Conservation (phyloP, 345 rosid species). For the Citropsis articulata region DNA sequence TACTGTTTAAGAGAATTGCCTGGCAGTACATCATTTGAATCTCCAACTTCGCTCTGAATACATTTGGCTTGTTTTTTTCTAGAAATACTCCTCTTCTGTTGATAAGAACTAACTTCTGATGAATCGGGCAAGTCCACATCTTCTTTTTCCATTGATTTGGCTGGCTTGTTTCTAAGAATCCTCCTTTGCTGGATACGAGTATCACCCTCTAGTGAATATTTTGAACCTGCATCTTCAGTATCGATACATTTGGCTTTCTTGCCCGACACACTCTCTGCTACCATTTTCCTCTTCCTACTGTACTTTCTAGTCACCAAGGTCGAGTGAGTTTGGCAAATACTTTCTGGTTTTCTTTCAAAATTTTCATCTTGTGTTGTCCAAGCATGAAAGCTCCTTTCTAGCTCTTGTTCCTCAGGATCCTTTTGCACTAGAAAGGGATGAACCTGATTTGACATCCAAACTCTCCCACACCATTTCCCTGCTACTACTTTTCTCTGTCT, state of each 20-base stretch:
- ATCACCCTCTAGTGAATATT: slow-evolving; percentile 48
- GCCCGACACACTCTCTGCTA: slow-evolving; percentile 32
- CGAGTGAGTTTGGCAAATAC: slow-evolving; percentile 29
- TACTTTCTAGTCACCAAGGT: slow-evolving; percentile 42
- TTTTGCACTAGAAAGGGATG: slow-evolving; percentile 61
- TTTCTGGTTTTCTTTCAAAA: slow-evolving; percentile 40
- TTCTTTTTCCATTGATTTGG: slow-evolving; percentile 40
- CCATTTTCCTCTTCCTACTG: slow-evolving; percentile 62
- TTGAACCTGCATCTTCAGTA: slow-evolving; percentile 49
- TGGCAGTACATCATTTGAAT: slow-evolving; percentile 33
- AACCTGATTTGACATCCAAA: slow-evolving; percentile 98
- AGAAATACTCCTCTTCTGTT: slow-evolving; percentile 19
- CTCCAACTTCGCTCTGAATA: slow-evolving; percentile 27
- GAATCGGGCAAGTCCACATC: slow-evolving; percentile 38
- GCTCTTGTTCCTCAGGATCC: slow-evolving; percentile 59
- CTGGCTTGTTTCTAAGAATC: slow-evolving; percentile 37
- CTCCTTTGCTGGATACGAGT: slow-evolving; percentile 38
- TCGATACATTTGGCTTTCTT: slow-evolving; percentile 46
- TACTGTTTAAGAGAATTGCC: slow-evolving; percentile 21
- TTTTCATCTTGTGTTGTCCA: slow-evolving; percentile 41
- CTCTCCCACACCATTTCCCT: slow-evolving; percentile 97
- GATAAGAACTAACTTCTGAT: slow-evolving; percentile 36
- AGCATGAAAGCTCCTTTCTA: slow-evolving; percentile 41
- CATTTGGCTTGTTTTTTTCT: slow-evolving; percentile 27
- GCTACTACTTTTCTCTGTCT: slow-evolving; percentile 79